phyloP scores from a whole-genome alignment of 2,329 filamentous ascomycete species.

The Trichophyton mentagrophytes region DNA sequence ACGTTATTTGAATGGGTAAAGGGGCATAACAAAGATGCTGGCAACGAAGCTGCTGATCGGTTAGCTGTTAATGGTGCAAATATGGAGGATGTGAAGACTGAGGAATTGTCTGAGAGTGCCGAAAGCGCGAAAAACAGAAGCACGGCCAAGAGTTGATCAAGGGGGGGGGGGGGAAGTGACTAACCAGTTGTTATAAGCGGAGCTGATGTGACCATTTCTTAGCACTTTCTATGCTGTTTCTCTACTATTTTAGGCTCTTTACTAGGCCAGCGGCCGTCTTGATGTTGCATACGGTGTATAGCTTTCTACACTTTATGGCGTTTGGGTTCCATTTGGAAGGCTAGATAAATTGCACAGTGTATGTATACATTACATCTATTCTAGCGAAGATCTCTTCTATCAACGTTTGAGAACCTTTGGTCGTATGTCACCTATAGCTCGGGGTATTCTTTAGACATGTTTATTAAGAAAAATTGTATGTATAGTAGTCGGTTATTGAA shows the following conservation, averaged over 20 bases:
- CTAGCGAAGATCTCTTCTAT: background rate
- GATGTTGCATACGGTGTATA: background rate
- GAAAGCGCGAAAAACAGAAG: conserved; percentile 12
- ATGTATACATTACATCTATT: background rate
- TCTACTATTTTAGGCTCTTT: background rate
- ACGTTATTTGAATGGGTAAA: conserved; percentile 82
- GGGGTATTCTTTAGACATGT: background rate
- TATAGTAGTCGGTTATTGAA: too few relatives aligned
- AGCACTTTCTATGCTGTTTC: background rate
- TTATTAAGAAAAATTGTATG: background rate
- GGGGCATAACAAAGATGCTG: conserved; percentile 59
- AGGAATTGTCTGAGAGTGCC: conserved; percentile 2
- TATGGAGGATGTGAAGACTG: conserved; percentile 15
- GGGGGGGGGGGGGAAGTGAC: background rate
- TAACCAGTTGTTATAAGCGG: background rate
- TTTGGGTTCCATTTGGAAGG: background rate
- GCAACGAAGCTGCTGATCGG: conserved; percentile 69
- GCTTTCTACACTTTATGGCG: background rate
- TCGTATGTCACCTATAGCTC: background rate
- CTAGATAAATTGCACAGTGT: background rate
- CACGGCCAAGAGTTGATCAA: background rate
- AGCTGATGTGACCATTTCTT: background rate
- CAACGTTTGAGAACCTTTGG: background rate
- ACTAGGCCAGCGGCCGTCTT: background rate
- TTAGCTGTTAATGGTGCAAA: conserved; percentile 59